Evolutionary conservation across 129 eudicot species (phyloP).

Genomic region (Tanacetum coccineum): DNA sequence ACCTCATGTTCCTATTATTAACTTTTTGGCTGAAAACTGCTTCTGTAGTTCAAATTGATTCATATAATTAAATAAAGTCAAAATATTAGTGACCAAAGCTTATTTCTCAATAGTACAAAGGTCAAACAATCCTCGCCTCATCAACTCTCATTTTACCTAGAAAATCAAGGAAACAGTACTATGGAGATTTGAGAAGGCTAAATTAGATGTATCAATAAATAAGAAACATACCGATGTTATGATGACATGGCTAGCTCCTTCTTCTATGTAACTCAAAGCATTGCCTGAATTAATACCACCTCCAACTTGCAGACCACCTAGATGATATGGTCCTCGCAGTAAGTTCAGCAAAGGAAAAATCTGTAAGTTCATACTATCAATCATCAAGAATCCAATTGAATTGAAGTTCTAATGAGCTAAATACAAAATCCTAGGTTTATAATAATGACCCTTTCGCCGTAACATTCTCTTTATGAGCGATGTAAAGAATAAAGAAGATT

Average conservation of each 20-base stretch:
- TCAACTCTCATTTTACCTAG: background rate
- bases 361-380: constrained; percentile 28
- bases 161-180: background rate
- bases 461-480: background rate
- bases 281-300: constrained; percentile 86
- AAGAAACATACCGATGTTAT: constrained; percentile 68
- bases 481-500: background rate
- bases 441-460: background rate
- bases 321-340: constrained; percentile 42
- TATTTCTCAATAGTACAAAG: background rate
- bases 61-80: too few species aligned
- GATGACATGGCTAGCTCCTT: constrained; percentile 99
- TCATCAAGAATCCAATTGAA: constrained; percentile 14
- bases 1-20: too few species aligned
- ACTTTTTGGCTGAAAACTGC: too few species aligned
- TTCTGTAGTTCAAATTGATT: too few species aligned
- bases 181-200: background rate
- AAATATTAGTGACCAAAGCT: background rate
- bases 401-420: too few species aligned
- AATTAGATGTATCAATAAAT: background rate
- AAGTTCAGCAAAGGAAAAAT: constrained; percentile 33
- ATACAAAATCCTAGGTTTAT: too few species aligned
- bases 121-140: background rate
- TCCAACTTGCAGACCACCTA: constrained; percentile 99
- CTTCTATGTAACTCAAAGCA: constrained; percentile 75